These are phyloP conservation scores for Corylus heterophylla DNA, from an alignment of 306 rosid genomes.

Conservation along the genomic window DNA sequence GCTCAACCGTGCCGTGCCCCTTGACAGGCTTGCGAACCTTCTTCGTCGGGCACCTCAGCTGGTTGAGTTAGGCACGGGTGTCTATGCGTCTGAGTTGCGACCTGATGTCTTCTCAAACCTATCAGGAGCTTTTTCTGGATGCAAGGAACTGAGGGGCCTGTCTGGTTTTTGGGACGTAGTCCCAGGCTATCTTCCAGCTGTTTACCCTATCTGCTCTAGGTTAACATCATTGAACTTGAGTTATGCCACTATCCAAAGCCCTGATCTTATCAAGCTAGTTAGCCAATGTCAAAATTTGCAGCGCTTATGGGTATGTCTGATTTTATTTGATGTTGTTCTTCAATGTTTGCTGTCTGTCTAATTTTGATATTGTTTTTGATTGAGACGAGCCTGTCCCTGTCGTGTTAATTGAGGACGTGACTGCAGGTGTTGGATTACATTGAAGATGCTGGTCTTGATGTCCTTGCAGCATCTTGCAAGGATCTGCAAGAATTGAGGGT, in stretches of 20 bases:
- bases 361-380: neutral
- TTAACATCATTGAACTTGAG: conserved; percentile 78
- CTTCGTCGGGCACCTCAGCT: conserved; percentile 72
- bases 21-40: conserved; percentile 66
- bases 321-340: neutral
- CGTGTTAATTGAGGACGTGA: conserved; percentile 35
- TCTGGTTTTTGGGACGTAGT: conserved; percentile 94
- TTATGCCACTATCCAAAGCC: conserved; percentile 64
- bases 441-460: conserved; percentile 85
- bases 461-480: conserved; percentile 78
- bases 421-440: conserved; percentile 88
- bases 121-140: conserved; percentile 48
- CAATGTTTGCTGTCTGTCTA: neutral
- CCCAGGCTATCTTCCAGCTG: conserved; percentile 69
- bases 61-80: conserved; percentile 82
- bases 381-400: conserved; percentile 10
- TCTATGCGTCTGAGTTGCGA: conserved; percentile 65
- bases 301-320: conserved; percentile 71
- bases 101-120: conserved; percentile 65
- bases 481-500: conserved; percentile 89
- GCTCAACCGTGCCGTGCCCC: conserved; percentile 81
- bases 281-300: conserved; percentile 76
- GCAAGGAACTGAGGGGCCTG: conserved; percentile 62
- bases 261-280: conserved; percentile 73
- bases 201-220: conserved; percentile 66